Conservation (phyloP, 2,329 filamentous ascomycete species). For the Trichoderma sp. region DNA sequence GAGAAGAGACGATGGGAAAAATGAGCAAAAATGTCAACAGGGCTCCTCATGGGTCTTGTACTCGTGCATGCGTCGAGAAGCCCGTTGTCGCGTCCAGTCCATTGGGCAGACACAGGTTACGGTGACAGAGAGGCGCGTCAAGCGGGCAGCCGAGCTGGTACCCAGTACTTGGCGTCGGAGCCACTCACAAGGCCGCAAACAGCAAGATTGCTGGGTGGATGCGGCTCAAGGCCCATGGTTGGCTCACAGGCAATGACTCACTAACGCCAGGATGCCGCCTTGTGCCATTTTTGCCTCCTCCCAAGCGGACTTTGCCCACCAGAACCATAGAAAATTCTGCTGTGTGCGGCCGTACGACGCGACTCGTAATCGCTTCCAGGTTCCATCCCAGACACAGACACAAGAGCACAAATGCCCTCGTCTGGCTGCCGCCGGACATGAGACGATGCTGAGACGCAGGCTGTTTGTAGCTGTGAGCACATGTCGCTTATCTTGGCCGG, state of each 20-base stretch:
- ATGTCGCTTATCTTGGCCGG: background rate
- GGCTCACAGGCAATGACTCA: slow-evolving; percentile 34
- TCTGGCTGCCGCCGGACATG: slow-evolving; percentile 3
- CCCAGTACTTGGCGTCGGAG: slow-evolving; percentile 29
- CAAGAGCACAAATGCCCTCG: background rate
- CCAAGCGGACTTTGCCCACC: slow-evolving; percentile 6
- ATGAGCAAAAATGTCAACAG: background rate
- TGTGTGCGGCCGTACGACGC: slow-evolving; percentile 20
- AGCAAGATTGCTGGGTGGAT: slow-evolving; percentile 32
- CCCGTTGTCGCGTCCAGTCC: background rate
- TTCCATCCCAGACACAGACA: background rate
- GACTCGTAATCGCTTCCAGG: slow-evolving; percentile 17
- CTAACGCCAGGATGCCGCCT: slow-evolving; percentile 22
- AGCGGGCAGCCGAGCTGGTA: slow-evolving; percentile 21
- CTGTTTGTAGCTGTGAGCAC: background rate
- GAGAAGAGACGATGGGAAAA: background rate
- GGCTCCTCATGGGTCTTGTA: background rate
- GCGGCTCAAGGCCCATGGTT: slow-evolving; percentile 29
- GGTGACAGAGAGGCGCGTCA: background rate
- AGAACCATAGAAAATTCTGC: slow-evolving; percentile 22
- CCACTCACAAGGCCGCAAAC: slow-evolving; percentile 37
- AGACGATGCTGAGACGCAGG: slow-evolving; percentile 17
- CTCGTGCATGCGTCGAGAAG: background rate
- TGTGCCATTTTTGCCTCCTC: slow-evolving; percentile 21
- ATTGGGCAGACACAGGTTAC: background rate